Percentiles rank a stretch among this genome's conserved stretches.
Evolutionary conservation across 306 rosid genomes (phyloP).

Genomic region (Lathyrus tuberosus): DNA sequence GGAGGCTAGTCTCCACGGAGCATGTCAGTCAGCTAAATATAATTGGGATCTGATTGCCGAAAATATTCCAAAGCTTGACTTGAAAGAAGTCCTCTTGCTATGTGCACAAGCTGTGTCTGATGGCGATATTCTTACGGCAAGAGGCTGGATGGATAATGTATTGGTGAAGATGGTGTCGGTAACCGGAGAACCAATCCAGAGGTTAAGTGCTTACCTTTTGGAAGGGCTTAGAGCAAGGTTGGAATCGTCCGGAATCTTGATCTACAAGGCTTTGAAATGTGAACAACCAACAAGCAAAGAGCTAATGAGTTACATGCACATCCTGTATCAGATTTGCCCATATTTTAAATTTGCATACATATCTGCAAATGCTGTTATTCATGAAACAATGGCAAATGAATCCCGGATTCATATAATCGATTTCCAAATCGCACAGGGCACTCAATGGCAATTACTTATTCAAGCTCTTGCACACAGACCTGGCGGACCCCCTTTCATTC

Average conservation of each 20-base stretch:
- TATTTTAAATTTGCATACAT: slow-evolving; percentile 76
- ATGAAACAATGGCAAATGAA: slow-evolving; percentile 69
- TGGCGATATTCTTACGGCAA: slow-evolving; percentile 53
- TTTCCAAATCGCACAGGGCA: slow-evolving; percentile 93
- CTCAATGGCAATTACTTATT: slow-evolving; percentile 68
- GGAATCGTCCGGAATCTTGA: slow-evolving; percentile 74
- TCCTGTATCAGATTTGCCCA: slow-evolving; percentile 69
- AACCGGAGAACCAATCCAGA: slow-evolving; percentile 72
- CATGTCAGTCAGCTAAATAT: slow-evolving; percentile 37
- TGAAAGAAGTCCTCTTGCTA: slow-evolving; percentile 49
- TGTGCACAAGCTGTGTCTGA: slow-evolving; percentile 69
- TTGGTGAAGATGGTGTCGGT: slow-evolving; percentile 83
- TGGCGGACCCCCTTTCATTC: slow-evolving; percentile 66
- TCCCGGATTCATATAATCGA: slow-evolving; percentile 80
- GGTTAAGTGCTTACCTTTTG: slow-evolving; percentile 89
- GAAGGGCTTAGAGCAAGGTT: slow-evolving; percentile 89
- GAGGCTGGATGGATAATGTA: slow-evolving; percentile 54
- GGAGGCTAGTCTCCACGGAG: slow-evolving; percentile 41
- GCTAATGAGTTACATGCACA: slow-evolving; percentile 78
- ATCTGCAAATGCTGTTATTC: slow-evolving; percentile 68
- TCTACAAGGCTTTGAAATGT: slow-evolving; percentile 80
- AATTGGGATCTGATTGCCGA: slow-evolving; percentile 50
- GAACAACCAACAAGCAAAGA: slow-evolving; percentile 77
- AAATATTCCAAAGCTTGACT: slow-evolving; percentile 45
- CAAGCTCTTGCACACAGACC: slow-evolving; percentile 61